phyloP scores from a whole-genome alignment of 768 basidiomycete species.

The Tricholoma flavovirens region DNA sequence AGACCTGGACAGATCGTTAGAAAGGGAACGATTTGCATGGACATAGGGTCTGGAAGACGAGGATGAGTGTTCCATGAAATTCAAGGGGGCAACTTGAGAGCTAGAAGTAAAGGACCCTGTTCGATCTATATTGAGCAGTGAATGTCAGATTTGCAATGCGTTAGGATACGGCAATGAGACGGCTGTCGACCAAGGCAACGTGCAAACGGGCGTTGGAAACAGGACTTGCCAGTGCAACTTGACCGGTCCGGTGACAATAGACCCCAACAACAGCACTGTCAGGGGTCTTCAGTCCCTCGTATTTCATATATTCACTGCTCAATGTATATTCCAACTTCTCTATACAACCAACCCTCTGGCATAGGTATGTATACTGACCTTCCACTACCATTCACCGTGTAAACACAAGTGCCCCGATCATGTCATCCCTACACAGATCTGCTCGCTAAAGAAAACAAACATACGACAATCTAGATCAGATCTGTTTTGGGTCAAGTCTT shows the following conservation, averaged over 20 bases:
- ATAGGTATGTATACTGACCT: no score
- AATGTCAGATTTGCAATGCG: no score
- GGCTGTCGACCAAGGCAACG: constrained; percentile 7
- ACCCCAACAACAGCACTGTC: constrained; percentile 11
- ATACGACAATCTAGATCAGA: background rate
- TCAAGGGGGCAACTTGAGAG: constrained; percentile 3
- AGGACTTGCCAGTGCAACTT: background rate
- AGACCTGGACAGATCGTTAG: constrained; percentile 12
- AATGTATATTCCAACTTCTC: no score
- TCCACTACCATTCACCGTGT: no score
- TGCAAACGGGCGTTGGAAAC: constrained; percentile 14
- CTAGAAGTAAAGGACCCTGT: no score
- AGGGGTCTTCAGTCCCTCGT: constrained; percentile 10
- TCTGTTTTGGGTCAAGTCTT: no score
- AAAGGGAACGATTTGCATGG: constrained; percentile 20
- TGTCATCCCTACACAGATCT: background rate
- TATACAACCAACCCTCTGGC: no score
- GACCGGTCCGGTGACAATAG: constrained; percentile 16
- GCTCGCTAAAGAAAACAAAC: background rate
- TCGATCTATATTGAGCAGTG: no score
- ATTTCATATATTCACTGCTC: no score
- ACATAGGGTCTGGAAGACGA: constrained; percentile 23
- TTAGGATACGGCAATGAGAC: no score
- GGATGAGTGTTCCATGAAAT: constrained; percentile 20
- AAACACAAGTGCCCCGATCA: no score